These are phyloP conservation scores for Ophiostoma australiae DNA, from an alignment of 2,329 filamentous ascomycete species.

Conservation along the genomic window DNA sequence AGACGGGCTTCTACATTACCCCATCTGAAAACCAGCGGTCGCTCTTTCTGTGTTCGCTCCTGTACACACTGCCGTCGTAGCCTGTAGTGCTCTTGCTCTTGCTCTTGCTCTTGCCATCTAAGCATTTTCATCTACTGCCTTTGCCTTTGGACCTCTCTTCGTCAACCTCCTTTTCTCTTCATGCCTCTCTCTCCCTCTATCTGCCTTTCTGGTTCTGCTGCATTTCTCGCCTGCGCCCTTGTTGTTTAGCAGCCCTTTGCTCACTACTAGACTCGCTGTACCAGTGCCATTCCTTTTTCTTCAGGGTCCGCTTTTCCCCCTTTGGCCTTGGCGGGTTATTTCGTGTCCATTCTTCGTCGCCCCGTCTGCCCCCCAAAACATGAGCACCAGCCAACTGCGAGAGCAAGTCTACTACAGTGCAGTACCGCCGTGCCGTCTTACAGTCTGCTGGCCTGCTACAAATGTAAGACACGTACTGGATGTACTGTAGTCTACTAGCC, in stretches of 20 bases:
- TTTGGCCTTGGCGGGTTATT: conserved; percentile 21
- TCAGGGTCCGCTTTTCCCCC: conserved; percentile 19
- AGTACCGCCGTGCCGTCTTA: not conserved
- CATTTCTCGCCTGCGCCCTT: conserved; percentile 10
- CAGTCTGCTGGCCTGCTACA: not conserved
- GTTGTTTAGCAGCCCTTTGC: conserved; percentile 4
- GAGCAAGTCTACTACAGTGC: not conserved
- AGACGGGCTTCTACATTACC: not conserved
- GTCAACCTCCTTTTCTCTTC: conserved; percentile 3
- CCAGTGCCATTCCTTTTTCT: conserved; percentile 18
- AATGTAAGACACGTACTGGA: no score
- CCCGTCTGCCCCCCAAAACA: conserved; percentile 19
- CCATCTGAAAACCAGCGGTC: not conserved
- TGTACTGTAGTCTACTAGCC: not conserved
- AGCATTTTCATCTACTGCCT: not conserved
- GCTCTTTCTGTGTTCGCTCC: conserved; percentile 16
- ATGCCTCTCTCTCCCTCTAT: conserved; percentile 4
- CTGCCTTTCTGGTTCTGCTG: not conserved
- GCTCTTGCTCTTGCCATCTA: conserved; percentile 9
- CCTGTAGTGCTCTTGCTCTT: not conserved
- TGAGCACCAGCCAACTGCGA: conserved; percentile 10
- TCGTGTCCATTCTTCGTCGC: conserved; percentile 21
- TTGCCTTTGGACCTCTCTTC: not conserved
- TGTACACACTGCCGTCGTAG: not conserved
- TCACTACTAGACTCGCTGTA: not conserved